Evolutionary conservation across 1,284 basidiomycete genomes (phyloP).

Genomic region (Ganoderma lingzhi): DNA sequence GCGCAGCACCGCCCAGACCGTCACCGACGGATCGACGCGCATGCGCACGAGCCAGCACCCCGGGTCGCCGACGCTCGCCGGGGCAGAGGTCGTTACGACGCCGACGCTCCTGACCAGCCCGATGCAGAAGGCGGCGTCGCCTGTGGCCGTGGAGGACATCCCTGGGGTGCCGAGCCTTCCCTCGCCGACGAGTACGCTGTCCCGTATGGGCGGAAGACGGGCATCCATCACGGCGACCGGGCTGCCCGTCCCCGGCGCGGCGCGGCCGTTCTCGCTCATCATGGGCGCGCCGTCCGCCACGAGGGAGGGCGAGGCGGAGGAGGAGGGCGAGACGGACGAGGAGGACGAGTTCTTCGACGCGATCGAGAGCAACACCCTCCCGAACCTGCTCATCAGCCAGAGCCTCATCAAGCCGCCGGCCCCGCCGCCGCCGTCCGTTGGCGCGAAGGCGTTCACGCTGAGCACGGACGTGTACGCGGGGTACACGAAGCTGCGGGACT

Average conservation of each 20-base stretch:
- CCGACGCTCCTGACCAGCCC: conserved; percentile 16
- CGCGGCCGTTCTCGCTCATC: conserved; percentile 27
- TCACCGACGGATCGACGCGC: conserved; percentile 43
- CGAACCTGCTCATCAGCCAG: conserved; percentile 76
- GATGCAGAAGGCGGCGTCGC: not conserved
- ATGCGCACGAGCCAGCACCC: conserved; percentile 37
- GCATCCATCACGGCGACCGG: conserved; percentile 21
- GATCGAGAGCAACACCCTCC: conserved; percentile 85
- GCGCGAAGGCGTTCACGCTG: conserved; percentile 42
- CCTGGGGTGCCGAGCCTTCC: conserved; percentile 1
- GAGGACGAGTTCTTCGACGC: conserved; percentile 99
- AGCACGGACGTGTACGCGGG: conserved; percentile 68
- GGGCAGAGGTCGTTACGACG: conserved; percentile 11
- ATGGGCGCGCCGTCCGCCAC: conserved; percentile 22
- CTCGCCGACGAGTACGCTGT: conserved; percentile 18
- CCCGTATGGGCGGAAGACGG: conserved; percentile 10
- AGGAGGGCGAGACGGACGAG: conserved; percentile 78
- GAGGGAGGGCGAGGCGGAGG: conserved; percentile 27
- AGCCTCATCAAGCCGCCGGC: conserved; percentile 51
- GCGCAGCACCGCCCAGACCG: conserved; percentile 53
- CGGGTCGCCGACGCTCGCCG: conserved; percentile 23
- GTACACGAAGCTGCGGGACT: conserved; percentile 74
- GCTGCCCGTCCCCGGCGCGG: conserved; percentile 7
- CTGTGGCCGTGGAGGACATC: conserved; percentile 9
- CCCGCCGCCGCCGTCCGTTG: not conserved